Base-by-base conservation (phyloP, 164 flowering plant species). In the Macadamia tetraphylla region DNA sequence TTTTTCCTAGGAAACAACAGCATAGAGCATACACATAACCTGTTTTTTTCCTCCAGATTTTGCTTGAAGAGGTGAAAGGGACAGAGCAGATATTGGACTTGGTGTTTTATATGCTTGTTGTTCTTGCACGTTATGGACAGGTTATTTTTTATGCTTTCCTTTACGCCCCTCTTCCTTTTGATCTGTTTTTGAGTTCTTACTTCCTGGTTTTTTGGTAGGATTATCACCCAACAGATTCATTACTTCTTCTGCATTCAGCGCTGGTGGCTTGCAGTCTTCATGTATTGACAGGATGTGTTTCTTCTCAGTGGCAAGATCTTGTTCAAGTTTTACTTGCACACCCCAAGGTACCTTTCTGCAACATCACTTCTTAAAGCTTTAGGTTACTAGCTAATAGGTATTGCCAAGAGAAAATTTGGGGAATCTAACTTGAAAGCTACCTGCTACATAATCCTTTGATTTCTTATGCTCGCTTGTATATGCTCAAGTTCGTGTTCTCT, bases 241-340 rank as follows among this genome's bases (percentile, higher is more conserved):
- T 80, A 64, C 81, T 85, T 60, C 82, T 88, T 62, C 60, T 92
- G 70, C 91, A 84, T 76, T 85, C 99, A 60, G 76, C 96, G 59
- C 74, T 92, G 44, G 92, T 91, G 68, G 85, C 90, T 57, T 87
- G 87, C 82, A 88, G 87, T 73, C 80, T 95, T 58, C 74, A 88
- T 80, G 72, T 95, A 40, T 76, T 95, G 65, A 80, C 87, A n/a
- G 89, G 74, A 68, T 88, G 75, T 77, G 76, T 92, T 68, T 88
- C 97, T 59, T 77, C 94, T 29, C 93, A 91, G 68, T 91, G 91
- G 93, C 85, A 81, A 70, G 97, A 92, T 76, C 86, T 95, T 76
- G 88, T 81, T 62, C 85, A 76, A 71, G 88, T 89, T 56, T 74
- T 95, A 77, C 79, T 84, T 74, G 88, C 85, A n/a, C 94, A 89